Conservation (phyloP, 1,284 basidiomycete genomes). For the Cryptococcus sp. region DNA sequence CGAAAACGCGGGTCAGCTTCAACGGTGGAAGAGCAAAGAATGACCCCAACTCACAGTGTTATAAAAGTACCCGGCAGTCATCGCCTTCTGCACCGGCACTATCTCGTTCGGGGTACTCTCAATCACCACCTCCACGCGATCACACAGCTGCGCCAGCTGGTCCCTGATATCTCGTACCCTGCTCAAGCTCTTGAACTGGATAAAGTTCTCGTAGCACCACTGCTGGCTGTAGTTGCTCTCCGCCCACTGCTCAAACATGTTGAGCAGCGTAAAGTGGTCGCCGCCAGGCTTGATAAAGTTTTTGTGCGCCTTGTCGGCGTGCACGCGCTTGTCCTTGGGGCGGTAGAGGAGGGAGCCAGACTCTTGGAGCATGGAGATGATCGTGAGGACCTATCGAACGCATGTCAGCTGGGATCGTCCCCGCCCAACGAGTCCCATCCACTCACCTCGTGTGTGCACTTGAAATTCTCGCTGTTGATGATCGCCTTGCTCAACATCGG, state of each 20-base stretch:
- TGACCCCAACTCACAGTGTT: constrained; percentile 66
- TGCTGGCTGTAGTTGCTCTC: constrained; percentile 94
- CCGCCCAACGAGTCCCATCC: background rate
- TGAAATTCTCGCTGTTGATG: constrained; percentile 88
- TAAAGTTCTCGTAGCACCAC: constrained; percentile 90
- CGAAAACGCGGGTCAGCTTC: background rate
- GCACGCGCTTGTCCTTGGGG: constrained; percentile 94
- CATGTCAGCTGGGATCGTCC: background rate
- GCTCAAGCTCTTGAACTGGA: constrained; percentile 93
- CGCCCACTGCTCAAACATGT: constrained; percentile 98
- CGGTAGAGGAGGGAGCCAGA: constrained; percentile 92
- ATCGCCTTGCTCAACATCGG: constrained; percentile 97
- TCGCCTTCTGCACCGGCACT: constrained; percentile 86
- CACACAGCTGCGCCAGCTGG: constrained; percentile 90
- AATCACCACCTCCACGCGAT: constrained; percentile 92
- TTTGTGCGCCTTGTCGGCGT: constrained; percentile 93
- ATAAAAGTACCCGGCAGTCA: constrained; percentile 94
- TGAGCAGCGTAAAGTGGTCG: constrained; percentile 94
- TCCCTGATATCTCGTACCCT: constrained; percentile 92
- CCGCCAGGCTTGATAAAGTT: constrained; percentile 95
- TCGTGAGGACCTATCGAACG: constrained; percentile 73
- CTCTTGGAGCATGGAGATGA: constrained; percentile 96
- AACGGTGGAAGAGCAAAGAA: background rate
- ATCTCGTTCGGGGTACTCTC: constrained; percentile 87
- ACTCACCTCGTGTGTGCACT: constrained; percentile 91